Evolutionary conservation across 2,329 filamentous ascomycete genomes (phyloP).

Genomic region (Botrytis sinoallii): DNA sequence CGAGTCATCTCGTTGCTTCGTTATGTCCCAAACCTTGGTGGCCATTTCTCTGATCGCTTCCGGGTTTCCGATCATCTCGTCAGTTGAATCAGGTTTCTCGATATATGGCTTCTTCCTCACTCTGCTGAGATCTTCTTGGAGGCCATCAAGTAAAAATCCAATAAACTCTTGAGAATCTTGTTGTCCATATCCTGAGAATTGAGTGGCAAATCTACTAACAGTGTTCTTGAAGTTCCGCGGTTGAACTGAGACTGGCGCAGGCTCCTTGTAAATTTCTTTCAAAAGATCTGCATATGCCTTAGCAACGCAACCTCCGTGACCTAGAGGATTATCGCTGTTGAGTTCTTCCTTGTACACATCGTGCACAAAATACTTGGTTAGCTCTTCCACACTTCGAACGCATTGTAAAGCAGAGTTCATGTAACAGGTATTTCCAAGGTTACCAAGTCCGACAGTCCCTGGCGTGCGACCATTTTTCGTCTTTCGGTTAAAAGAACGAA

Average conservation of each 20-base stretch:
- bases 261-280: slow-evolving; percentile 72
- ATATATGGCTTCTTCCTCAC: slow-evolving; percentile 96
- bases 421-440: slow-evolving; percentile 96
- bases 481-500: slow-evolving; percentile 55
- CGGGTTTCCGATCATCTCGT: slow-evolving; percentile 85
- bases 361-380: slow-evolving; percentile 85
- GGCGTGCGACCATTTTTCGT: slow-evolving; percentile 66
- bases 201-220: slow-evolving; percentile 75
- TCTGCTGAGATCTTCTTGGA: slow-evolving; percentile 93
- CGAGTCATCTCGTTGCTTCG: slow-evolving; percentile 88
- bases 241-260: slow-evolving; percentile 63
- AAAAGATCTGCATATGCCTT: slow-evolving; percentile 75
- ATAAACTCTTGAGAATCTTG: slow-evolving; percentile 98
- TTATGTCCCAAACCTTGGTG: slow-evolving; percentile 85
- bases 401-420: slow-evolving; percentile 98
- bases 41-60: slow-evolving; percentile 81
- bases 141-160: slow-evolving; percentile 86
- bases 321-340: slow-evolving; percentile 80
- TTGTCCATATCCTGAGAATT: slow-evolving; percentile 92
- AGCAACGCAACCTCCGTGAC: slow-evolving; percentile 84
- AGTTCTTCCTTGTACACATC: slow-evolving; percentile 74
- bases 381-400: slow-evolving; percentile 85
- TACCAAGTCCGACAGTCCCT: slow-evolving; percentile 80
- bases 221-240: slow-evolving; percentile 80
- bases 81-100: slow-evolving; percentile 95